Evolutionary conservation across 2,329 filamentous ascomycete species (phyloP).

Genomic region (Stagonosporopsis rhizophila): DNA sequence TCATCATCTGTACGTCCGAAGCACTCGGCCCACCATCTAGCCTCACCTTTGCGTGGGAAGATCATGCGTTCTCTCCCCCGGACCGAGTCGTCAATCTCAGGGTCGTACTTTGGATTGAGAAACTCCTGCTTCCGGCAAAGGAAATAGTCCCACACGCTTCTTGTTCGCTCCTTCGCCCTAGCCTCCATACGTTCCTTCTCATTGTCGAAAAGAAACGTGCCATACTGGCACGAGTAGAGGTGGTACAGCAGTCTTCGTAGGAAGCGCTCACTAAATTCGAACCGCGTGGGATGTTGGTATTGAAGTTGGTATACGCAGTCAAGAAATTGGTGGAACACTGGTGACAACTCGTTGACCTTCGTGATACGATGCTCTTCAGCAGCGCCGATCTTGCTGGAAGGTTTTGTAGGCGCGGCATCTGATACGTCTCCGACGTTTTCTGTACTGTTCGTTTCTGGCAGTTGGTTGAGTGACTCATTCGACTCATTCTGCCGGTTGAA

Average conservation of each 20-base stretch:
- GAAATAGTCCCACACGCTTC: slow-evolving; percentile 97
- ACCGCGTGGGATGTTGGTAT: slow-evolving; percentile 83
- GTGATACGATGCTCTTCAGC: slow-evolving; percentile 72
- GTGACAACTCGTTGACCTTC: slow-evolving; percentile 87
- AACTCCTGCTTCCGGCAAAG: slow-evolving; percentile 82
- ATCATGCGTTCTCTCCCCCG: slow-evolving; percentile 83
- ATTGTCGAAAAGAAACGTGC: slow-evolving; percentile 93
- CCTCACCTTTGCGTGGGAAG: slow-evolving; percentile 76
- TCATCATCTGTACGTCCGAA: slow-evolving; percentile 89
- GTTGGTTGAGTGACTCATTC: slow-evolving; percentile 67
- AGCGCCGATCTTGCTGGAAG: slow-evolving; percentile 46
- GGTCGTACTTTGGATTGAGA: slow-evolving; percentile 79
- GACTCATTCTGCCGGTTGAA: slow-evolving; percentile 82
- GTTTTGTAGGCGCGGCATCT: slow-evolving; percentile 41
- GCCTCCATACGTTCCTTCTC: slow-evolving; percentile 84
- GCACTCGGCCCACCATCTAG: slow-evolving; percentile 92
- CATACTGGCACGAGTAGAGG: slow-evolving; percentile 94
- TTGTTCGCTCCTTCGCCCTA: slow-evolving; percentile 72
- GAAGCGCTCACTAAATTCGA: slow-evolving; percentile 97
- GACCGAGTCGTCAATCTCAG: slow-evolving; percentile 75
- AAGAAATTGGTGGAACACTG: slow-evolving; percentile 97
- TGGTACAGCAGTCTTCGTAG: slow-evolving; percentile 89
- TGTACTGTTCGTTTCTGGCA: slow-evolving; percentile 57
- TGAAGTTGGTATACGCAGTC: slow-evolving; percentile 92
- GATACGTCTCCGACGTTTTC: slow-evolving; percentile 59